Evolutionary conservation across 768 basidiomycete genomes (phyloP), one percentile per base, ranked within the genome.

Genomic region (Boletus tomentosulus): DNA sequence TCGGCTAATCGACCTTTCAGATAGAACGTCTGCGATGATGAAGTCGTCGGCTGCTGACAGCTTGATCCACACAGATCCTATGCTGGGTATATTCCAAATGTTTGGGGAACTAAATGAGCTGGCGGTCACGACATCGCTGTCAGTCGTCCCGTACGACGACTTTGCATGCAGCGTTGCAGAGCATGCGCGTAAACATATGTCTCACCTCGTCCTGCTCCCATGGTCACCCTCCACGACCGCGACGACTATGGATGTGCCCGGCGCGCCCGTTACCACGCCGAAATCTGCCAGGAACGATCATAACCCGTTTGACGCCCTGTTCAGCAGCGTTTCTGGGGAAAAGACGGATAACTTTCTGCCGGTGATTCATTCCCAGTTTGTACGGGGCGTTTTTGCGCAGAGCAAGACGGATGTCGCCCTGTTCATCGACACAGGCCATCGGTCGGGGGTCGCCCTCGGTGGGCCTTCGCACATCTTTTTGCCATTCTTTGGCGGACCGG

Each of bases 401-500:
- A 78, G 86, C 7, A 71, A 67, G 57, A 83, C 75, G 15, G 91
- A 98, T 61, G 88, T 95, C n/a, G 92, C 85, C 1, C 70, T 98
- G 11, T 92, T 87, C 64, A 79, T 98, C 43, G 92, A 97, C 63
- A 78, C 81, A 42, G 78, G 77, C 33, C 71, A 74, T 48, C 61
- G 58, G 7, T 48, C 62, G 27, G 58, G 63, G 1, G 55, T 59
- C 41, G 54, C 44, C n/a, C 1, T 52, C 25, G 67, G 69, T 41
- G 71, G 71, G 37, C 67, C 62, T 11, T 78, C 84, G 61, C 89
- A 92, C 63, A 59, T 98, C 11, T 89, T 92, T 71, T 64, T 97
- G 15, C 89, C 92, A 0, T 98, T 98, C 80, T 89, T 92, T 66
- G 95, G 95, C 28, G 96, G 95, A 0, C 88, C 92, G 0, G 95